Evolutionary conservation across 2,329 filamentous ascomycete species (phyloP), one percentile per base, ranked within the genome.

Genomic region (Colletotrichum caudatum): DNA sequence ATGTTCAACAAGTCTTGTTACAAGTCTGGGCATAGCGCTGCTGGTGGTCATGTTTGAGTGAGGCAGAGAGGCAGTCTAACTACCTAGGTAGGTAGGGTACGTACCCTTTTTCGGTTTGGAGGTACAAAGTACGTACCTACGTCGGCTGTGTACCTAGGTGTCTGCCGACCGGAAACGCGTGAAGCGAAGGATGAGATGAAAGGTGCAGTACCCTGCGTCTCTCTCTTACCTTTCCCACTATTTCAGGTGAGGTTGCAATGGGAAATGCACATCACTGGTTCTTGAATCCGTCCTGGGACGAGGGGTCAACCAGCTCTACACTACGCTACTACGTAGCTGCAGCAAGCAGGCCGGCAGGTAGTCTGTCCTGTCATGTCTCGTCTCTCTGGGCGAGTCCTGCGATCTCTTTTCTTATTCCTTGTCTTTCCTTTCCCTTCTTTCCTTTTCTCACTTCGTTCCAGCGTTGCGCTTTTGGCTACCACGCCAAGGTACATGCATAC

Each of bases 21-120:
- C 54, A 35, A 35, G 59, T 69, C 61, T 59, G 54, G 66, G 62
- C 66, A 54, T 66, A 66, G 62, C 61, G 62, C 37, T 62, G 66
- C 29, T 62, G 66, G 44, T 68, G 66, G 60, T 60, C 14, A 11
- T 39, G 53, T 20, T 35, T n/a, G 39, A 20, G 61, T 29, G 44
- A 64, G 23, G 51, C 50, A n/a, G 41, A 23, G 23, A 46, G 26
- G 20, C 23, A 41, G n/a, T 26, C 7, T 16, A 29, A 3, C 29
- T 29, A 29, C 3, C 29, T 29, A 29, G 29, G 29, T 29, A 29
- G 29, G 29, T 29, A 11, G n/a, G 56, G 44, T 33, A 69, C 62
- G 62, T 66, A 58, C 41, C 58, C 7, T 51, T 26, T 51, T 16
- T 63, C 33, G 6, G 26, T 16, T 18, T 5, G 7, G 7, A 33